Percentiles rank a stretch among this genome's conserved stretches.
These are phyloP conservation scores for Melanogaster broomeanus DNA, from an alignment of 768 basidiomycete species.

Conservation along the genomic window DNA sequence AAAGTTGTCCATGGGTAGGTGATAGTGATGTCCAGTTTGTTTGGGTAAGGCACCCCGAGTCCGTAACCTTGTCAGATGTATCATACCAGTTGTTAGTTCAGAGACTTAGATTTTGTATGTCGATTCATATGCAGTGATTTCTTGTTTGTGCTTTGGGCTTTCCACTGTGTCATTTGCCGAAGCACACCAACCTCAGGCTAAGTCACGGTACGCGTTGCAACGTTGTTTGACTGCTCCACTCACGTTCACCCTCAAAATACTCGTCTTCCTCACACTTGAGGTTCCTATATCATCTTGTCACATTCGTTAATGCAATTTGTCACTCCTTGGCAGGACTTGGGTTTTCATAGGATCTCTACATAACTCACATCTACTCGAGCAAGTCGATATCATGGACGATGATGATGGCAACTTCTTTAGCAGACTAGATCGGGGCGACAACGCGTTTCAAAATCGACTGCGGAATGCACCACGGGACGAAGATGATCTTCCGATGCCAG, in stretches of 20 bases:
- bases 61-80: slow-evolving; percentile 8
- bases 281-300: background rate
- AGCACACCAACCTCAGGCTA: no score
- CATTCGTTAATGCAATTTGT: background rate
- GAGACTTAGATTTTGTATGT: background rate
- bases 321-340: no score
- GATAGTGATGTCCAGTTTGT: no score
- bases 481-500: slow-evolving; percentile 32
- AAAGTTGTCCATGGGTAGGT: background rate
- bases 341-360: no score
- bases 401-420: slow-evolving; percentile 32
- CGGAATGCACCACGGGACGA: slow-evolving; percentile 36
- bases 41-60: no score
- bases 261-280: no score
- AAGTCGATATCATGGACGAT: slow-evolving; percentile 16
- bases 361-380: background rate
- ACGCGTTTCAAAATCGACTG: slow-evolving; percentile 38
- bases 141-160: no score
- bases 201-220: no score
- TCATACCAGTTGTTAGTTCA: slow-evolving; percentile 9
- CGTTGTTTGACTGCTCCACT: background rate
- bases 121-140: background rate
- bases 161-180: no score
- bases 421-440: slow-evolving; percentile 18
- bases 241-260: background rate